These are phyloP conservation scores for Magnusiomyces suaveolens DNA, from an alignment of 1,139 yeast genomes.

Conservation along the genomic window DNA sequence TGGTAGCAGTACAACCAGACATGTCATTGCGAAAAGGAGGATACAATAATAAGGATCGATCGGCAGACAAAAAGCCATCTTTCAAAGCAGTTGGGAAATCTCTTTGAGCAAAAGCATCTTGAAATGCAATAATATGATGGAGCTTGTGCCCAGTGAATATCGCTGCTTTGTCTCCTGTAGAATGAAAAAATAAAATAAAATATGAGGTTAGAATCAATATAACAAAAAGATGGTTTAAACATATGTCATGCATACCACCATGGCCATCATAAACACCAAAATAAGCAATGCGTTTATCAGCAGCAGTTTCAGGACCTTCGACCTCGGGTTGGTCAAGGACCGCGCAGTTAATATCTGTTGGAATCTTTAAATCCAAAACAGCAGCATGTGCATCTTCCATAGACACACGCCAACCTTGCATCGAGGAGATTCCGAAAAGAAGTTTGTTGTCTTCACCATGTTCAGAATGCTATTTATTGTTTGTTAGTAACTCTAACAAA, in stretches of 20 bases:
- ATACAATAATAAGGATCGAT: conserved; percentile 65
- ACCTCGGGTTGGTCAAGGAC: background rate
- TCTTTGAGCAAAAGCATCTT: conserved; percentile 46
- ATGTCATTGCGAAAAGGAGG: conserved; percentile 60
- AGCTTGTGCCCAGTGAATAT: conserved; percentile 74
- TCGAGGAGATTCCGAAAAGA: conserved; percentile 78
- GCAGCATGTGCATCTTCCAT: conserved; percentile 98
- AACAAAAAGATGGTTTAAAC: background rate
- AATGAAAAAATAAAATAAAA: background rate
- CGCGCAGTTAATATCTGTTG: conserved; percentile 6
- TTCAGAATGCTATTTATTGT: conserved; percentile 45
- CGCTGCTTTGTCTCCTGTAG: conserved; percentile 58
- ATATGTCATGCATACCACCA: conserved; percentile 47
- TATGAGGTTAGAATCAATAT: background rate
- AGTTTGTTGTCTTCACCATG: conserved; percentile 57
- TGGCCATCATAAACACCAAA: conserved; percentile 97
- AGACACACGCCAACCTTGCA: conserved; percentile 98
- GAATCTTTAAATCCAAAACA: conserved; percentile 39
- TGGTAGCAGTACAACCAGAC: conserved; percentile 95
- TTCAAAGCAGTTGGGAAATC: conserved; percentile 67
- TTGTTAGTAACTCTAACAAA: background rate
- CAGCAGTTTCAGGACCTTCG: conserved; percentile 4
- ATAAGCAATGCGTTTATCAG: conserved; percentile 52
- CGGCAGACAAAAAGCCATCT: conserved; percentile 78
- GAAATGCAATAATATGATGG: conserved; percentile 57